Conservation (phyloP, 208 protist species). For the Hexamita inflata region DNA sequence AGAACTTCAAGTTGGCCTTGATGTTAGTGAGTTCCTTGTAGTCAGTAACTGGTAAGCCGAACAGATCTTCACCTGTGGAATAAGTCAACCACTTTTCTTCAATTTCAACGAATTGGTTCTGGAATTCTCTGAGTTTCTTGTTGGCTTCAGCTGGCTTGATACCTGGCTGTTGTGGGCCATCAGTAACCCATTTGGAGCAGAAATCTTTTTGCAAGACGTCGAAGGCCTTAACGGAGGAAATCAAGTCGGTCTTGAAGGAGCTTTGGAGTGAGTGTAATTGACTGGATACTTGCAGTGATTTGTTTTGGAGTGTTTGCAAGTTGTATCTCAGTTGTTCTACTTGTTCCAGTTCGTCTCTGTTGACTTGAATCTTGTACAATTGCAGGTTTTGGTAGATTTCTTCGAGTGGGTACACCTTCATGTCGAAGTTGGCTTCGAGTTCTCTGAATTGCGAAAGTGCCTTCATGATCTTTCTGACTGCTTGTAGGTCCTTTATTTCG, state of each 20-base stretch:
- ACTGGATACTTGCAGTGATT: slow-evolving; percentile 58
- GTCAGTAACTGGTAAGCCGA: slow-evolving; percentile 71
- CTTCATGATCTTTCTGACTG: slow-evolving; percentile 72
- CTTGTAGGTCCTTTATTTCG: slow-evolving; percentile 75
- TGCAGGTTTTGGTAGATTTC: slow-evolving; percentile 71
- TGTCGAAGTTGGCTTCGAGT: slow-evolving; percentile 68
- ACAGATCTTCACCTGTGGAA: slow-evolving; percentile 76
- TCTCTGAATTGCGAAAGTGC: slow-evolving; percentile 68
- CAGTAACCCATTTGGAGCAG: slow-evolving; percentile 72
- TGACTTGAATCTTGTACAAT: slow-evolving; percentile 64
- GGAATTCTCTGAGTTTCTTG: slow-evolving; percentile 75
- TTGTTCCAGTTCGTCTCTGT: slow-evolving; percentile 80
- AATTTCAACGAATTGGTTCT: slow-evolving; percentile 76
- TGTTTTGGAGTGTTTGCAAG: slow-evolving; percentile 67
- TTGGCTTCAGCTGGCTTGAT: slow-evolving; percentile 72
- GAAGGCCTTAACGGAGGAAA: slow-evolving; percentile 73
- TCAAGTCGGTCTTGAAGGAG: slow-evolving; percentile 71
- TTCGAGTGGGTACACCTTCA: slow-evolving; percentile 69
- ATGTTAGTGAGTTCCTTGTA: slow-evolving; percentile 75
- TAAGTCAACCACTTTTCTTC: slow-evolving; percentile 74
- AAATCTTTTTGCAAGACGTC: slow-evolving; percentile 68
- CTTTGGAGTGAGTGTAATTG: slow-evolving; percentile 69
- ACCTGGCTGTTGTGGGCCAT: slow-evolving; percentile 77
- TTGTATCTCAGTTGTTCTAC: slow-evolving; percentile 70
- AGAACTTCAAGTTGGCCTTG: slow-evolving; percentile 70